A percentile compares a stretch with the other conserved stretches of the same genome.
phyloP scores from a whole-genome alignment of 495 filamentous ascomycete species.

The Podospora pseudopauciseta region DNA sequence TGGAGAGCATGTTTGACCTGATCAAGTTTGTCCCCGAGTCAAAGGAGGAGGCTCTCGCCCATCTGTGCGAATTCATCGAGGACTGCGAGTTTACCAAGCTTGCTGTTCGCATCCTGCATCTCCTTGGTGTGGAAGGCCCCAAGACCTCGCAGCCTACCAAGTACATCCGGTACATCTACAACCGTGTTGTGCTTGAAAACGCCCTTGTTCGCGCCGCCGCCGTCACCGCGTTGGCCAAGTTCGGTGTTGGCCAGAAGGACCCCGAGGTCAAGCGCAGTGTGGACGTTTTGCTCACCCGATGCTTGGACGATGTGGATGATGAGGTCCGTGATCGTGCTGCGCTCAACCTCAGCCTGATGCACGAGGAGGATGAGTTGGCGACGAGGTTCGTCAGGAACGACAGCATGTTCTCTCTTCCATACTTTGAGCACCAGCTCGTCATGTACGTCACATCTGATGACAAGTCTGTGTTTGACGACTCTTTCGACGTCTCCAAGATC shows the following conservation, averaged over 20 bases:
- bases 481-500: constrained; percentile 87
- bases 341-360: constrained; percentile 84
- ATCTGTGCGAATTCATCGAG: constrained; percentile 98
- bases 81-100: constrained; percentile 99
- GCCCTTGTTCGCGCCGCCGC: constrained; percentile 93
- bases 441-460: constrained; percentile 94
- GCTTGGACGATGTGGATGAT: constrained; percentile 95
- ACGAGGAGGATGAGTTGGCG: constrained; percentile 79
- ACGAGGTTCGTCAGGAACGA: constrained; percentile 85
- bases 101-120: constrained; percentile 88
- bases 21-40: constrained; percentile 99
- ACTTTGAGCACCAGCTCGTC: constrained; percentile 94
- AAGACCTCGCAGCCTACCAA: constrained; percentile 95
- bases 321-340: constrained; percentile 96
- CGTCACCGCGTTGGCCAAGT: constrained; percentile 93
- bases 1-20: constrained; percentile 98
- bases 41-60: constrained; percentile 94
- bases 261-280: constrained; percentile 95
- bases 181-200: constrained; percentile 96
- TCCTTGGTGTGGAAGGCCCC: constrained; percentile 90
- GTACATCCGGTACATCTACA: constrained; percentile 99
- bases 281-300: constrained; percentile 84
- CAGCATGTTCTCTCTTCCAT: constrained; percentile 87
- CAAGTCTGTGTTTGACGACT: constrained; percentile 73
- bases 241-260: constrained; percentile 95